Percentiles rank a stretch among this genome's conserved stretches.
Conservation (phyloP, 2,329 filamentous ascomycete genomes). For the Calcarisporium arbuscula region DNA sequence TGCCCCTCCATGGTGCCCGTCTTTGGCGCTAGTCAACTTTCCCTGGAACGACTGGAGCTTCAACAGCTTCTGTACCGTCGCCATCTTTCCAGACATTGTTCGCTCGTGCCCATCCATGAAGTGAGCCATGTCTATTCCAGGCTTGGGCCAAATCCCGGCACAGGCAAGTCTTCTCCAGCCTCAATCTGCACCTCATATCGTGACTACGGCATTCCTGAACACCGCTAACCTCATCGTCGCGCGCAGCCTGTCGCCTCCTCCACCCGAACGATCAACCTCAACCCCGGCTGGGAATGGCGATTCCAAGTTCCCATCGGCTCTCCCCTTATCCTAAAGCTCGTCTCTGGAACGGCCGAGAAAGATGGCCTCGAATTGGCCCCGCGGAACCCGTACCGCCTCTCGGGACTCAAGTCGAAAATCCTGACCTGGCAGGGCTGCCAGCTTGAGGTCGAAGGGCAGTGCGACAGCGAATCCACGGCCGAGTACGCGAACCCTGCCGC, state of each 20-base stretch:
- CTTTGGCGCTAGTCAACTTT: too few relatives aligned
- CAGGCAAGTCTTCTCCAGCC: conserved; percentile 36
- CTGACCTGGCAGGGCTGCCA: conserved; percentile 89
- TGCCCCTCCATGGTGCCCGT: too few relatives aligned
- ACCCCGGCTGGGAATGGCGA: conserved; percentile 67
- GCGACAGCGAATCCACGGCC: conserved; percentile 48
- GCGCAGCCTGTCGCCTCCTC: conserved; percentile 30
- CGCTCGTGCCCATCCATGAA: conserved; percentile 21
- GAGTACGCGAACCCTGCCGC: conserved; percentile 65
- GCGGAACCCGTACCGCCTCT: conserved; percentile 73
- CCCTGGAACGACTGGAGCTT: background rate
- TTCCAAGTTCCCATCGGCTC: conserved; percentile 59
- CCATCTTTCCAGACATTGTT: conserved; percentile 4
- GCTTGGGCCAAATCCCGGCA: conserved; percentile 61
- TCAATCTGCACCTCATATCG: background rate
- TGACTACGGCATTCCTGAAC: conserved; percentile 5
- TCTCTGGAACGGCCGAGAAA: conserved; percentile 80
- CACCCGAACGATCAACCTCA: conserved; percentile 45
- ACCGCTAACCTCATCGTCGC: conserved; percentile 12
- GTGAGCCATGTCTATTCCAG: conserved; percentile 63
- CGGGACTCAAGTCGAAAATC: conserved; percentile 77
- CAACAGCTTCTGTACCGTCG: conserved; percentile 1
- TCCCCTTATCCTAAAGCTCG: conserved; percentile 50
- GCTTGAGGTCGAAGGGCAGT: conserved; percentile 65
- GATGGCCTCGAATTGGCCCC: conserved; percentile 90